Percentiles rank a stretch among this genome's conserved stretches.
Evolutionary conservation across 1,284 basidiomycete genomes (phyloP).

Genomic region (Trichosporon faecale): DNA sequence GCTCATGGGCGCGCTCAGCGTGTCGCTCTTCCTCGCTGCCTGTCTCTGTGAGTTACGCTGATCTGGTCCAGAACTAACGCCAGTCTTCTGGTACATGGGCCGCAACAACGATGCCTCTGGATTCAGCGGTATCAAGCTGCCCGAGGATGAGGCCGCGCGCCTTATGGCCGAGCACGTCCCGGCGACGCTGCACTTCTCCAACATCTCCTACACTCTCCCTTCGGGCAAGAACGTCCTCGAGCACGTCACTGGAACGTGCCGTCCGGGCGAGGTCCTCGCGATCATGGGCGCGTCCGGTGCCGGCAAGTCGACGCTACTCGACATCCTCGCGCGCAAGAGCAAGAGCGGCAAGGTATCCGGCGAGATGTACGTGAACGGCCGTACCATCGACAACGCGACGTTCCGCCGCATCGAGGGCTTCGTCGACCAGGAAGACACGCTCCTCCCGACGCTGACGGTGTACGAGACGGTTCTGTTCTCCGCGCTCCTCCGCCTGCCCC

Average conservation of each 20-base stretch:
- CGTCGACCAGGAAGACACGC: constrained; percentile 96
- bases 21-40: constrained; percentile 57
- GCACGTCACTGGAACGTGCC: constrained; percentile 73
- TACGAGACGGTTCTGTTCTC: constrained; percentile 96
- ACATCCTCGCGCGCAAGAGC: constrained; percentile 84
- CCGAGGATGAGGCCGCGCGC: constrained; percentile 73
- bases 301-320: constrained; percentile 93
- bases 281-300: constrained; percentile 96
- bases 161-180: constrained; percentile 93
- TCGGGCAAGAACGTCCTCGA: constrained; percentile 69
- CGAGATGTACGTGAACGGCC: constrained; percentile 78
- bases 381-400: constrained; percentile 67
- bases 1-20: constrained; percentile 73
- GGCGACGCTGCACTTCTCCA: constrained; percentile 81
- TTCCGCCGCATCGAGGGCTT: constrained; percentile 80
- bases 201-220: constrained; percentile 72
- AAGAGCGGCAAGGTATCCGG: constrained; percentile 78
- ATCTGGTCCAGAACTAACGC: neutral
- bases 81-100: constrained; percentile 85
- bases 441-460: constrained; percentile 93
- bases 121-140: constrained; percentile 72
- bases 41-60: constrained; percentile 46
- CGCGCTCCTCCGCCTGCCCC: constrained; percentile 79
- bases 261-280: constrained; percentile 84
- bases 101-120: constrained; percentile 62